Percentiles rank a stretch among this genome's conserved stretches.
These are phyloP conservation scores for Vigna mungo DNA, from an alignment of 306 rosid species.

Conservation along the genomic window DNA sequence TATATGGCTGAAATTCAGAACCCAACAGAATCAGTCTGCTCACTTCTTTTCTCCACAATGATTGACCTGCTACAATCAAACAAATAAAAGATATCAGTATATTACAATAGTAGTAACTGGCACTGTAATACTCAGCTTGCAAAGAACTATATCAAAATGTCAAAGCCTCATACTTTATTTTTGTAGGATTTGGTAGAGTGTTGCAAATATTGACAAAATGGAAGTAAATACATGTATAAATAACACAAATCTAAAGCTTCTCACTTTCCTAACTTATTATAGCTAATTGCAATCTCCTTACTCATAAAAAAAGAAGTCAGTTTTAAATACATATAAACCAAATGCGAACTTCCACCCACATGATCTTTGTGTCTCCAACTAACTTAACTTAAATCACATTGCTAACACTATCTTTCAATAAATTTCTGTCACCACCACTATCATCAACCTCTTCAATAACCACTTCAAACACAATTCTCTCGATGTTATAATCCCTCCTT, in stretches of 20 bases:
- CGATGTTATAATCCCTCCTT: background rate
- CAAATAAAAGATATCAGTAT: constrained; percentile 28
- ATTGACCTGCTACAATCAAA: constrained; percentile 42
- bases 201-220: constrained; percentile 7
- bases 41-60: constrained; percentile 34
- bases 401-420: constrained; percentile 9
- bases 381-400: background rate
- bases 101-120: background rate
- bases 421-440: background rate
- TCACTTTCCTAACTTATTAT: background rate
- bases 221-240: background rate
- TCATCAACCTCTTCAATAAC: constrained; percentile 4
- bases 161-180: background rate
- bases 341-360: background rate
- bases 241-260: background rate
- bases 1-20: constrained; percentile 47
- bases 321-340: constrained; percentile 6
- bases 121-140: background rate
- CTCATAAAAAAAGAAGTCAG: background rate
- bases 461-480: constrained; percentile 20
- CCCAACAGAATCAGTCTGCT: constrained; percentile 43
- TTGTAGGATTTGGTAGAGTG: background rate
- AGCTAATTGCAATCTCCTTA: constrained; percentile 18
- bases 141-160: constrained; percentile 25
- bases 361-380: background rate